These are phyloP conservation scores for Galerina sulciceps DNA, from an alignment of 768 basidiomycete genomes.

Conservation along the genomic window DNA sequence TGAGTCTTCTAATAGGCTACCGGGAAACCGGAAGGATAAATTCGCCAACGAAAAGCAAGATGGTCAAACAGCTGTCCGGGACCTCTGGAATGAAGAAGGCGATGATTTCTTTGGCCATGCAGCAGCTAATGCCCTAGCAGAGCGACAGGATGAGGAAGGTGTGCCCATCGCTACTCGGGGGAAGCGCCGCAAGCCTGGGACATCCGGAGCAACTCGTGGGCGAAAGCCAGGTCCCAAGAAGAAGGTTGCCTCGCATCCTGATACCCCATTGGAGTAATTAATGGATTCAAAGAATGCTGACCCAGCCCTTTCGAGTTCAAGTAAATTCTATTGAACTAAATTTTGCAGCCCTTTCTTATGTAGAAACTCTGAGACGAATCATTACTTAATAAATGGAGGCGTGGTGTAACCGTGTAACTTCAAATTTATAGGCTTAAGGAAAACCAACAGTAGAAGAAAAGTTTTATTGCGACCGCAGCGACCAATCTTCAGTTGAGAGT, in stretches of 20 bases:
- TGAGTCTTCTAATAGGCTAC: constrained; percentile 47
- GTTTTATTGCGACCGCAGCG: too few relatives aligned
- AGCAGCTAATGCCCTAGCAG: constrained; percentile 32
- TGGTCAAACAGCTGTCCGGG: constrained; percentile 49
- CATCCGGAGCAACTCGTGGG: constrained; percentile 39
- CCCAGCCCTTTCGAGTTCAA: constrained; percentile 1
- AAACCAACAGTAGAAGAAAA: too few relatives aligned
- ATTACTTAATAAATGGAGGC: background rate
- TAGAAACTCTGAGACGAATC: background rate
- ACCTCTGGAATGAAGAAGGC: constrained; percentile 86
- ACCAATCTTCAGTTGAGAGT: too few relatives aligned
- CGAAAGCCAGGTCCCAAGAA: constrained; percentile 45
- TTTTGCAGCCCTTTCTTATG: background rate
- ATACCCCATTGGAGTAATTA: constrained; percentile 14
- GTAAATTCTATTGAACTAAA: constrained; percentile 12
- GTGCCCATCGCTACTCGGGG: constrained; percentile 39
- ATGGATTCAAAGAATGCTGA: background rate
- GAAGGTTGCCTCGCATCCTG: constrained; percentile 22
- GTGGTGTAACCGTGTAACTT: too few relatives aligned
- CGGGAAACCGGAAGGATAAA: constrained; percentile 31
- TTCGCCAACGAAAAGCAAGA: constrained; percentile 32
- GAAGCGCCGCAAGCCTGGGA: constrained; percentile 45
- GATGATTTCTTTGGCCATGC: constrained; percentile 84
- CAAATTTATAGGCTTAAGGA: too few relatives aligned
- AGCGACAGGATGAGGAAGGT: constrained; percentile 43